Conservation (phyloP, 306 rosid species). For the Glycyrrhiza uralensis region DNA sequence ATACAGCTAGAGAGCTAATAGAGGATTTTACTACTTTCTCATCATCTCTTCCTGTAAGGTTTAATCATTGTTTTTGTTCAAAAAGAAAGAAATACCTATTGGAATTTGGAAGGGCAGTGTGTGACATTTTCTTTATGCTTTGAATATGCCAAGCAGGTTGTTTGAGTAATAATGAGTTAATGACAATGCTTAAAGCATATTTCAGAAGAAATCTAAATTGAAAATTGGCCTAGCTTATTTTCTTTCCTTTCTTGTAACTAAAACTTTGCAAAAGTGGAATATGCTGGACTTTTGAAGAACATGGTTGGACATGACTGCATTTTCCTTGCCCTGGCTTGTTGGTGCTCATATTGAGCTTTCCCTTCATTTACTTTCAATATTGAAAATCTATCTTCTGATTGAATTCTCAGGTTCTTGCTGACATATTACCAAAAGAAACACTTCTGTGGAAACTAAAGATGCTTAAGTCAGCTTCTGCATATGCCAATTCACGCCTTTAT, state of each 20-base stretch:
- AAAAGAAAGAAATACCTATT: not conserved
- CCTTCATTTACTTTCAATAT: slow-evolving; percentile 14
- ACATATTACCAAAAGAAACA: slow-evolving; percentile 74
- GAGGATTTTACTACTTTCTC: slow-evolving; percentile 51
- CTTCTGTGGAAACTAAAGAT: slow-evolving; percentile 73
- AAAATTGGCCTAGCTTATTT: not conserved
- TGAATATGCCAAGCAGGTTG: slow-evolving; percentile 6
- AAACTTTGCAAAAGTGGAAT: not conserved
- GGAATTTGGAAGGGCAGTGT: not conserved
- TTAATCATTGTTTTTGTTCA: slow-evolving; percentile 14
- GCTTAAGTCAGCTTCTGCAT: slow-evolving; percentile 71
- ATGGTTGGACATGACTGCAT: not conserved
- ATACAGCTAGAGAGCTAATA: slow-evolving; percentile 47
- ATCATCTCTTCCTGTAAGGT: slow-evolving; percentile 69
- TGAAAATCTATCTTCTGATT: slow-evolving; percentile 30
- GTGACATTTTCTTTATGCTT: slow-evolving; percentile 18
- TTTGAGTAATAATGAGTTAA: not conserved
- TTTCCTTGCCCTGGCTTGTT: slow-evolving; percentile 12
- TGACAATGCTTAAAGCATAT: slow-evolving; percentile 5
- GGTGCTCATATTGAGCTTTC: slow-evolving; percentile 18
- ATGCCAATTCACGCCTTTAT: slow-evolving; percentile 66
- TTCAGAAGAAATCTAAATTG: slow-evolving; percentile 19
- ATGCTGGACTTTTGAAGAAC: slow-evolving; percentile 1
- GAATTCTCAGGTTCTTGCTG: slow-evolving; percentile 66
- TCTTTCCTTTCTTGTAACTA: slow-evolving; percentile 2